Evolutionary conservation across 2,329 filamentous ascomycete species (phyloP).

Genomic region (Knoxdaviesia proteae): DNA sequence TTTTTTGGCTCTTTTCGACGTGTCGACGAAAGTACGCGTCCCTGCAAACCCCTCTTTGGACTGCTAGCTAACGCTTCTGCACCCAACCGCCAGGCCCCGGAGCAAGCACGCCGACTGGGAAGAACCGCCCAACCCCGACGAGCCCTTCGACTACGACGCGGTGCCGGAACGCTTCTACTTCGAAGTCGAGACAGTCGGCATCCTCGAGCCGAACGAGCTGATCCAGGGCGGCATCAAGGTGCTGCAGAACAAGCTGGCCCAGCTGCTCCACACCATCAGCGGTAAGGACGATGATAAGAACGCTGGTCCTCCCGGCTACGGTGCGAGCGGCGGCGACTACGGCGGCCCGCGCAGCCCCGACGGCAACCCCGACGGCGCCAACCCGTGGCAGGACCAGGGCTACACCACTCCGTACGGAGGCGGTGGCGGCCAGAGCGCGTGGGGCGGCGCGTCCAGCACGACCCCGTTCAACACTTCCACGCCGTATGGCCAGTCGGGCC

Average conservation of each 20-base stretch:
- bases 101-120: conserved; percentile 65
- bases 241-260: conserved; percentile 75
- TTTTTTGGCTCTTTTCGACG: not conserved
- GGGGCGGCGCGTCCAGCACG: conserved; percentile 35
- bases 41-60: too few relatives aligned
- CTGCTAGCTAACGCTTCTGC: too few relatives aligned
- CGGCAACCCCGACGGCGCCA: conserved; percentile 34
- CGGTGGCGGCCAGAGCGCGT: conserved; percentile 36
- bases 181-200: conserved; percentile 76
- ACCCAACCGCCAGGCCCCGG: conserved; percentile 40
- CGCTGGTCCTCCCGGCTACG: conserved; percentile 6
- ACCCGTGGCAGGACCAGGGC: conserved; percentile 39
- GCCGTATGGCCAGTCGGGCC: conserved; percentile 19
- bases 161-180: conserved; percentile 75
- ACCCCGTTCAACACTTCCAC: conserved; percentile 22
- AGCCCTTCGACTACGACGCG: conserved; percentile 80
- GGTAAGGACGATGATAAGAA: conserved; percentile 20
- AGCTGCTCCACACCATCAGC: conserved; percentile 45
- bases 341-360: conserved; percentile 47
- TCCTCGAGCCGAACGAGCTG: conserved; percentile 73
- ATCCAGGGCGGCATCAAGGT: conserved; percentile 75
- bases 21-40: too few relatives aligned
- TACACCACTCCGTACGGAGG: conserved; percentile 48
- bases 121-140: conserved; percentile 58
- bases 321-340: conserved; percentile 36